phyloP scores from a whole-genome alignment of 352 stramenopile species.

The Pythium phragmitis region DNA sequence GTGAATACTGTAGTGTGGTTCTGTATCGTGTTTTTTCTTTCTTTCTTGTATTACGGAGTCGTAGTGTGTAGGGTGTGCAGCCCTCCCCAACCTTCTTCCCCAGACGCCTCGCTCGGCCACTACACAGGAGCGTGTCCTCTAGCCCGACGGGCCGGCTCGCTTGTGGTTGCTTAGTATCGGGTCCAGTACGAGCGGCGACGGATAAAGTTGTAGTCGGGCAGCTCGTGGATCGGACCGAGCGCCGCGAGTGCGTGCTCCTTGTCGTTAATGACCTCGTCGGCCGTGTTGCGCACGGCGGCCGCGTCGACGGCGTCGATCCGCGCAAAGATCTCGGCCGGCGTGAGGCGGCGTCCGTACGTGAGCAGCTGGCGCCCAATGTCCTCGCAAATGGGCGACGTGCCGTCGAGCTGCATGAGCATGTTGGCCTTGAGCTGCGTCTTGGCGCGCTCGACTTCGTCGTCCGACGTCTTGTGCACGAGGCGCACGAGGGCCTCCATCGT shows the following conservation, averaged over 20 bases:
- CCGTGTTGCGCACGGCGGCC: conserved; percentile 89
- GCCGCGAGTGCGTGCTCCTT: conserved; percentile 98
- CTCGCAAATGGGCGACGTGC: conserved; percentile 97
- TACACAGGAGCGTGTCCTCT: conserved; percentile 1
- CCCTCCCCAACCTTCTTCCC: background rate
- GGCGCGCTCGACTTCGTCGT: conserved; percentile 96
- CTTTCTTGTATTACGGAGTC: conserved; percentile 32
- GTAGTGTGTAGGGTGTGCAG: conserved; percentile 18
- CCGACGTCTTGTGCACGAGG: conserved; percentile 95
- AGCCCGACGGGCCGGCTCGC: conserved; percentile 9
- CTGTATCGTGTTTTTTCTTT: conserved; percentile 25
- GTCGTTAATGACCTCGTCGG: conserved; percentile 95
- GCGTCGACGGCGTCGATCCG: conserved; percentile 98
- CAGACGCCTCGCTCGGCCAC: conserved; percentile 28
- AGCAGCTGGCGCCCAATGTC: conserved; percentile 99
- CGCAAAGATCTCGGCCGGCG: conserved; percentile 98
- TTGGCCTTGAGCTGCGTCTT: conserved; percentile 99
- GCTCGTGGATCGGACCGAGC: conserved; percentile 97
- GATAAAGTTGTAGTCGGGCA: conserved; percentile 99
- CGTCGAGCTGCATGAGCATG: conserved; percentile 99
- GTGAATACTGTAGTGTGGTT: background rate
- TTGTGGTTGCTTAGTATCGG: conserved; percentile 70
- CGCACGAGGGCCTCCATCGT: conserved; percentile 95
- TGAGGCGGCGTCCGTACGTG: conserved; percentile 96
- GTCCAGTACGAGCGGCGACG: conserved; percentile 98